Percentiles rank a stretch among this genome's conserved stretches.
These are phyloP conservation scores for Lipomyces japonicus DNA, from an alignment of 805 yeast species.

Conservation along the genomic window DNA sequence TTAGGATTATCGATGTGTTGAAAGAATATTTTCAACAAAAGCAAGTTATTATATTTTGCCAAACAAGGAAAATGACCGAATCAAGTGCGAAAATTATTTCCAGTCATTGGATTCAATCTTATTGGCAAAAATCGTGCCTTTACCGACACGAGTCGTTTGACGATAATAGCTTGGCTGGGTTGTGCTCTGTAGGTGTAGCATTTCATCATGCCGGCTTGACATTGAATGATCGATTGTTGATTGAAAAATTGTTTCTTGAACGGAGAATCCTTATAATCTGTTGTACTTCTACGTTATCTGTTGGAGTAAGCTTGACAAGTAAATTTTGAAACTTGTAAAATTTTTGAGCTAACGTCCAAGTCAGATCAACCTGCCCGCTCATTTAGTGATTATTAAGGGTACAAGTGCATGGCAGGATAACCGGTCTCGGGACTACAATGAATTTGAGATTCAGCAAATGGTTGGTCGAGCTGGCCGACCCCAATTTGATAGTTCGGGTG, in stretches of 20 bases:
- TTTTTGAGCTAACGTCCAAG: too few relatives aligned
- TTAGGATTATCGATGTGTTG: constrained; percentile 38
- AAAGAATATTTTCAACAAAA: constrained; percentile 41
- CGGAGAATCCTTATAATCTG: constrained; percentile 48
- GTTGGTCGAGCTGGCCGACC: constrained; percentile 62
- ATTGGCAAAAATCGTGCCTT: background rate
- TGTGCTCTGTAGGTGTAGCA: constrained; percentile 43
- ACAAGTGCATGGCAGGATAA: constrained; percentile 50
- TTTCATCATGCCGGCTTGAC: constrained; percentile 60
- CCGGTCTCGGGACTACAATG: constrained; percentile 49
- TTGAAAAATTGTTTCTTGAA: constrained; percentile 46
- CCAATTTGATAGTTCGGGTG: constrained; percentile 50
- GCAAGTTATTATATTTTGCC: constrained; percentile 51
- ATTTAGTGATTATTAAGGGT: constrained; percentile 57
- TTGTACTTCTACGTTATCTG: constrained; percentile 58
- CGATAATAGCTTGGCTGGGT: constrained; percentile 12
- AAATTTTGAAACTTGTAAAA: too few relatives aligned
- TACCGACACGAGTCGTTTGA: constrained; percentile 1
- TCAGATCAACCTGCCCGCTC: constrained; percentile 51
- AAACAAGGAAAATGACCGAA: constrained; percentile 49
- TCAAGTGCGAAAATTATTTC: constrained; percentile 43
- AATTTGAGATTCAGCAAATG: constrained; percentile 57
- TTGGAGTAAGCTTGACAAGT: too few relatives aligned
- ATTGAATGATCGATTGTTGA: constrained; percentile 44
- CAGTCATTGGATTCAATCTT: constrained; percentile 5